Base-by-base conservation (phyloP, 2,329 filamentous ascomycete species). In the Fusarium caatingaense region DNA sequence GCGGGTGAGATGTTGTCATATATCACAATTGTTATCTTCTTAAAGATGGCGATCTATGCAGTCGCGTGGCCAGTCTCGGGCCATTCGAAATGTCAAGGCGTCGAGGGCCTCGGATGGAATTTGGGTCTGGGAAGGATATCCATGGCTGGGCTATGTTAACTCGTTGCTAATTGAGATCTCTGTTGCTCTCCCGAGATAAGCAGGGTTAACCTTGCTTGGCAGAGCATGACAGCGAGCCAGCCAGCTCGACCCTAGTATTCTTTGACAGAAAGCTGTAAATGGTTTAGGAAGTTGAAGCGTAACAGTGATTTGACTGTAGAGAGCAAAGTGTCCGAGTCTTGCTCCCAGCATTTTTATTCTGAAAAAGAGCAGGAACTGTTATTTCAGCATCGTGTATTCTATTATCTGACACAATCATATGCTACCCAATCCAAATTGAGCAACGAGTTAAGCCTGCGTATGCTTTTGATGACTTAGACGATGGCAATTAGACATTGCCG, bases 161-260 rank as follows among this genome's bases (percentile, higher is more conserved):
- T 63, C 27, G 27, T 56, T 28, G 32, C 41, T 30, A 42, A 27
- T 21, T 30, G 25, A 32, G 30, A 28, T 27, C 21, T 30, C 8
- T 46, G 27, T 42, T 45, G 13, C 37, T 58, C 45, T 25, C 37
- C 53, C 28, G 51, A 37, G n/a, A 27, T 64, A 58, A 56, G 40
- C 60, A 64, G 32, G 45, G 51, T 25, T 51, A 46, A n/a, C 21
- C 23, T 47, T 64, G 27, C 60, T 64, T 58, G 45, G 40, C 45
- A 42, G 16, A 9, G 8, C 27, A 30, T 28, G 23, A 5, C 20
- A 20, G 12, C 7, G 27, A 46, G 12, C 8, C 34, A 46, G 32
- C 32, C 32, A 28, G 32, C n/a, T n/a, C 32, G 40, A 44, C 21
- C 42, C 23, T 63, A 20, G 32, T 41, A 21, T 34, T 27, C 27